Conservation (phyloP, 768 basidiomycete species). For the Mycena vulgaris region DNA sequence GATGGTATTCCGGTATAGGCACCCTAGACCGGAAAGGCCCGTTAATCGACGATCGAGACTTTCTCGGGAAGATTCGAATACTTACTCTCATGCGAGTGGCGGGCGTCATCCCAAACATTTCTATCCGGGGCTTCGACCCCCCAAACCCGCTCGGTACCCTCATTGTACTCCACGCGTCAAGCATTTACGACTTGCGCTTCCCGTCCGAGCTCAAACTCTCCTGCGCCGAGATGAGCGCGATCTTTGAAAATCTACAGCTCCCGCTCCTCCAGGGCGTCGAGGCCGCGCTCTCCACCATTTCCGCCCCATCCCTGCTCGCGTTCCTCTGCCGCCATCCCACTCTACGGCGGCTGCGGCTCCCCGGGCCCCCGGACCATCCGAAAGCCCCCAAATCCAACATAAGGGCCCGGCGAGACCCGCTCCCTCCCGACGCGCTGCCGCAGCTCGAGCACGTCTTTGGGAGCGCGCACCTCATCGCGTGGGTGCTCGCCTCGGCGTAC, state of each 20-base stretch:
- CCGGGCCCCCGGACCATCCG: neutral
- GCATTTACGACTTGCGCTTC: conserved; percentile 8
- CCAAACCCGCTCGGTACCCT: conserved; percentile 8
- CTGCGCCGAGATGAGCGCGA: neutral
- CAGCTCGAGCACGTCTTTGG: neutral
- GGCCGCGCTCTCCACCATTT: neutral
- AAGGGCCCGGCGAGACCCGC: neutral
- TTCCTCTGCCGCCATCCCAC: conserved; percentile 20
- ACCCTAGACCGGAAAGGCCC: neutral
- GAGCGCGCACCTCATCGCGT: neutral
- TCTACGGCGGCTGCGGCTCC: neutral
- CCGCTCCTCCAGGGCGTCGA: conserved; percentile 6
- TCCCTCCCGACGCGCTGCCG: conserved; percentile 13
- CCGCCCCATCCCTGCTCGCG: neutral
- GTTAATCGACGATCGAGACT: neutral
- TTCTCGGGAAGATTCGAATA: conserved; percentile 1
- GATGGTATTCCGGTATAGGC: neutral
- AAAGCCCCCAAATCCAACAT: neutral
- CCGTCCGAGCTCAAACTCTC: conserved; percentile 10
- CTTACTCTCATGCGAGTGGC: conserved; percentile 1
- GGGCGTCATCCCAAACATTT: conserved; percentile 6
- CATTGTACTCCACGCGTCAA: conserved; percentile 4
- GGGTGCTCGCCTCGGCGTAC: conserved; percentile 6
- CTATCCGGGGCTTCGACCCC: conserved; percentile 12
- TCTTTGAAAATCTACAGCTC: conserved; percentile 1